Evolutionary conservation across 768 basidiomycete species (phyloP), one percentile per base, ranked within the genome.

Genomic region (Holtermanniella nyarrowii): DNA sequence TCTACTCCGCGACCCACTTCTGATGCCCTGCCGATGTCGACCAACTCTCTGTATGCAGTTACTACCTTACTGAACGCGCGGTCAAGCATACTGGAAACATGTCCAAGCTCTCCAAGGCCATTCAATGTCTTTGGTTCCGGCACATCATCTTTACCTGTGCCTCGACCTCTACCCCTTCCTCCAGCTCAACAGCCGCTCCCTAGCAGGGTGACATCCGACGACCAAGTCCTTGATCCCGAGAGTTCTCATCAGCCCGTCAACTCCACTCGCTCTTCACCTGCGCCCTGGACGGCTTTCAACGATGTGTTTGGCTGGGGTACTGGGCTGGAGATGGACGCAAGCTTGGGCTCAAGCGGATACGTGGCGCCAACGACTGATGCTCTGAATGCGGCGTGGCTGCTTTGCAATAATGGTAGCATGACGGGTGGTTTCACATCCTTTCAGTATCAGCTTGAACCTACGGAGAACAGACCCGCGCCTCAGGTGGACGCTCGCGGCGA

Each of bases 251-350:
- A 45, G 53, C 31, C 46, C 56, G n/a, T 39, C 59, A n/a, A 48
- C 52, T 43, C 54, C 58, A 1, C 56, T 56, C 26, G 50, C 48
- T 24, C 43, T 53, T 7, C 55, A 48, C 37, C 31, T 37, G 31
- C 31, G 31, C 31, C 31, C 10, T 64, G 62, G 62, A 54, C 58
- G 39, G 51, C 50, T 45, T 65, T 61, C 42, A 58, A 56, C 2
- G 57, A 65, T 21, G 58, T 62, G 2, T 65, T 65, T 27, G 63
- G 63, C n/a, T 65, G 63, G 63, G 63, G 58, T 13, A 51, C 58
- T 4, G 63, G 61, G 26, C 48, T 47, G 21, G 50, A 59, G 45
- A 60, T 65, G 24, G 63, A 65, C 42, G 56, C 45, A 37, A 60
- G 58, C 52, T 60, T 58, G 42, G 58, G 57, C 26, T 53, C 55